A percentile compares a stretch with the other conserved stretches of the same genome.
These are phyloP conservation scores for Psilocybe sp. DNA, from an alignment of 768 basidiomycete species.

Conservation along the genomic window DNA sequence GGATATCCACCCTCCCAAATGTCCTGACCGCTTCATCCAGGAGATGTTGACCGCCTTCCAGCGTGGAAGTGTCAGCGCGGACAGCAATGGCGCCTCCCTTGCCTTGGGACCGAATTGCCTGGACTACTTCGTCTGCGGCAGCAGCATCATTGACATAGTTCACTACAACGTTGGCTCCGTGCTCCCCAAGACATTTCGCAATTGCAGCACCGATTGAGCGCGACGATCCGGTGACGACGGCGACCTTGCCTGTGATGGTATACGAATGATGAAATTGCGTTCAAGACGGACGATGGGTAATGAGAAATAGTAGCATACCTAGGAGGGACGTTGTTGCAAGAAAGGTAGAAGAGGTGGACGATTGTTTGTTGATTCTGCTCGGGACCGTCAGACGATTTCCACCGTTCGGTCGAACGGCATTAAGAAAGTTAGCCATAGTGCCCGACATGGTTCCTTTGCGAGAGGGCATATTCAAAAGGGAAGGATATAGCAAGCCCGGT, in stretches of 20 bases:
- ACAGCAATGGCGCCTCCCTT: slow-evolving; percentile 47
- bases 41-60: slow-evolving; percentile 44
- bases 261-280: neutral
- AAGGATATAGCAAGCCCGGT: too few species aligned
- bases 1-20: slow-evolving; percentile 54
- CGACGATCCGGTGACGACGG: slow-evolving; percentile 61
- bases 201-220: slow-evolving; percentile 58
- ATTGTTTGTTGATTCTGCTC: slow-evolving; percentile 16
- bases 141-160: slow-evolving; percentile 45
- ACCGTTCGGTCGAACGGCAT: slow-evolving; percentile 16
- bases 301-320: slow-evolving; percentile 9
- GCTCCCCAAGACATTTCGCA: slow-evolving; percentile 47
- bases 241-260: slow-evolving; percentile 39
- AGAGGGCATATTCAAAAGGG: slow-evolving; percentile 3
- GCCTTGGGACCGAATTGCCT: slow-evolving; percentile 40
- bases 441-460: slow-evolving; percentile 19
- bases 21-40: slow-evolving; percentile 45
- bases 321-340: slow-evolving; percentile 25
- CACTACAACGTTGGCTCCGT: slow-evolving; percentile 57
- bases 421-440: slow-evolving; percentile 22
- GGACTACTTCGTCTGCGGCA: slow-evolving; percentile 46
- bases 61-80: slow-evolving; percentile 48
- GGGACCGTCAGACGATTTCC: slow-evolving; percentile 16
- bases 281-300: neutral
- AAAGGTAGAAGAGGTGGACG: slow-evolving; percentile 19